Conservation (phyloP, 2,329 filamentous ascomycete genomes). For the Purpureocillium takamizusanense region DNA sequence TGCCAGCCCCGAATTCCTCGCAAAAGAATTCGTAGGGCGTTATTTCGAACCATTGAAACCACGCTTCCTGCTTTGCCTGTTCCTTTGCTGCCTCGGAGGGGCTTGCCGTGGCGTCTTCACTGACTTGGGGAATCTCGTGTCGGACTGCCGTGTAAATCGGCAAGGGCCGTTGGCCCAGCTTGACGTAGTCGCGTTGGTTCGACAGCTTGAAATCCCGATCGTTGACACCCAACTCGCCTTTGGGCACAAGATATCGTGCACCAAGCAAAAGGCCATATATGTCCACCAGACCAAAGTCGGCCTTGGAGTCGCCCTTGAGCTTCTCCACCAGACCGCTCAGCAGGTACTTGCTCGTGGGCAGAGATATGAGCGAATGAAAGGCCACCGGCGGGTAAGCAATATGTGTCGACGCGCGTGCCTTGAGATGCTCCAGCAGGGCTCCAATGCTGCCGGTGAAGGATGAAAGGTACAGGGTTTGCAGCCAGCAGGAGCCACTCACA, state of each 20-base stretch:
- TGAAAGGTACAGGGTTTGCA: slow-evolving; percentile 73
- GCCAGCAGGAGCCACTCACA: slow-evolving; percentile 93
- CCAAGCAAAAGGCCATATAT: slow-evolving; percentile 83
- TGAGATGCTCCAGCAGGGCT: slow-evolving; percentile 73
- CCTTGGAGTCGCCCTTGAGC: slow-evolving; percentile 59
- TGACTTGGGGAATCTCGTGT: slow-evolving; percentile 77
- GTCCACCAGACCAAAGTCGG: slow-evolving; percentile 85
- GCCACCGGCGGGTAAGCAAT: slow-evolving; percentile 88
- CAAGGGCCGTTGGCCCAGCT: slow-evolving; percentile 72
- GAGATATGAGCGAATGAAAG: slow-evolving; percentile 69
- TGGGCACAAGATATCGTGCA: slow-evolving; percentile 72
- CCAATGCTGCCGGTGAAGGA: slow-evolving; percentile 64
- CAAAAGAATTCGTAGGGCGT: slow-evolving; percentile 94
- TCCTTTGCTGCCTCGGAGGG: slow-evolving; percentile 40
- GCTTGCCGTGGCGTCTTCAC: slow-evolving; percentile 19
- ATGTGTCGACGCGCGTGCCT: slow-evolving; percentile 74
- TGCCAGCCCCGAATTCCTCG: slow-evolving; percentile 83
- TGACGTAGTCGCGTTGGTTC: slow-evolving; percentile 68
- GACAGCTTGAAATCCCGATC: slow-evolving; percentile 83
- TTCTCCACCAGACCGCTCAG: slow-evolving; percentile 87
- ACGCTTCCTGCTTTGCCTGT: slow-evolving; percentile 57
- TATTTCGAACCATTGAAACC: slow-evolving; percentile 98
- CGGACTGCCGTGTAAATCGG: slow-evolving; percentile 94
- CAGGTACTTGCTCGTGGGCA: slow-evolving; percentile 88
- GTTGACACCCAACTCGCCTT: slow-evolving; percentile 66